Evolutionary conservation across 1,139 yeast genomes (phyloP), one percentile per base, ranked within the genome.

Genomic region (Pichia sp.): DNA sequence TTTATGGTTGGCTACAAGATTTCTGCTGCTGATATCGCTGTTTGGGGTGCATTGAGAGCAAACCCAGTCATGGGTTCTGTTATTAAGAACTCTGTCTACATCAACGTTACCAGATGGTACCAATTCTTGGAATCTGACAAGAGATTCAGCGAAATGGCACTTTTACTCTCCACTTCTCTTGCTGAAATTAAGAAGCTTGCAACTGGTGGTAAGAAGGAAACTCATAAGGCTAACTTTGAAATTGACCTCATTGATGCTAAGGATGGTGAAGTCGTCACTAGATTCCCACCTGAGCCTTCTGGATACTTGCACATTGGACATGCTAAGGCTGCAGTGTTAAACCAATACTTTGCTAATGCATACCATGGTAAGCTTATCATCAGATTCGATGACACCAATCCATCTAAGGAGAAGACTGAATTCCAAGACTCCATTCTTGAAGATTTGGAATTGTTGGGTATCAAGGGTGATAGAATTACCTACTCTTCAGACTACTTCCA

Each of bases 261-360:
- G 54, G 77, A 82, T 46, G 98, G 98, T 46, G 69, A 87, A 62
- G 97, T 91, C 40, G 97, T 91, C 39, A 91, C 97, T 37, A 83
- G 98, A 67, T 91, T 91, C 77, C 97, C 97, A 49, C 94, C 94
- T 46, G 80, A 74, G 56, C 79, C 80, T 35, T 83, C 94, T 66
- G 97, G 97, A 68, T 88, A 86, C 64, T 72, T 91, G 60, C 91
- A 81, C 74, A 91, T 80, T 64, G 97, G 98, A 52, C 98, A 91
- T 59, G 96, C 95, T 46, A 91, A 91, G 65, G 97, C 97, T 39
- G 97, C 97, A 37, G 70, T 91, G 44, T 73, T 91, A 57, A 91
- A 91, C 68, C 93, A 88, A 66, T 88, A 86, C 66, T 88, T 88
- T 66, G 97, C 98, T 37, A 81, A 84, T 52, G 80, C 76, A 54